Conservation (phyloP, 768 basidiomycete species). For the Pisolithus microcarpus region DNA sequence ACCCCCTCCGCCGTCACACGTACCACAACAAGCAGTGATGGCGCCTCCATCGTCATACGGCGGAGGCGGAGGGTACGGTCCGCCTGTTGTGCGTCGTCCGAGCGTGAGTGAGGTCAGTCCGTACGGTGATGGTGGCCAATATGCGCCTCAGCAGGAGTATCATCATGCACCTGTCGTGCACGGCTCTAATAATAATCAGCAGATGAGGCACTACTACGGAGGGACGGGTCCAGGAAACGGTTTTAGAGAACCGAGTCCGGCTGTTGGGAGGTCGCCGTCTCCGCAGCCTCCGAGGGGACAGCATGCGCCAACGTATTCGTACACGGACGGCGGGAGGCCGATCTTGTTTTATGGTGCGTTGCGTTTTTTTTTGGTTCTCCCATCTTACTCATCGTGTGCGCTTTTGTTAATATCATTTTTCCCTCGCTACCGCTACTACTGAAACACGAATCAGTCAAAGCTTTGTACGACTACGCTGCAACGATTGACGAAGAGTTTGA, state of each 20-base stretch:
- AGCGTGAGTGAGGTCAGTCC: background rate
- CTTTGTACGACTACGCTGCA: conserved; percentile 79
- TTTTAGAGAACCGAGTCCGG: conserved; percentile 41
- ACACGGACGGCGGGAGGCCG: conserved; percentile 73
- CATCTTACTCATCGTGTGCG: too few species aligned
- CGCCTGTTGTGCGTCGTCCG: background rate
- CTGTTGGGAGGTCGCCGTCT: conserved; percentile 41
- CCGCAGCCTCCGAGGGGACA: conserved; percentile 37
- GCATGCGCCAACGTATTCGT: conserved; percentile 61
- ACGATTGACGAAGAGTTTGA: conserved; percentile 92
- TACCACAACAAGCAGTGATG: background rate
- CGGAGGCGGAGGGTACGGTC: background rate
- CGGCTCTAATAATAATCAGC: background rate
- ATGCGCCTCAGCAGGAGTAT: background rate
- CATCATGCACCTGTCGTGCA: background rate
- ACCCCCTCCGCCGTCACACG: background rate
- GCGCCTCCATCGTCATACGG: background rate
- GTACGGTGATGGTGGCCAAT: background rate
- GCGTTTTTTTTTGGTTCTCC: too few species aligned
- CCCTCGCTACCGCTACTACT: too few species aligned
- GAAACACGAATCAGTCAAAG: conserved; percentile 82
- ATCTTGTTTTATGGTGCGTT: conserved; percentile 85
- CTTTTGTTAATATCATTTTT: too few species aligned
- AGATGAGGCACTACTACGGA: background rate
- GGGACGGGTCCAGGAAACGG: background rate